These are phyloP conservation scores for Leccinum holopus DNA, from an alignment of 1,284 basidiomycete species.

Conservation along the genomic window DNA sequence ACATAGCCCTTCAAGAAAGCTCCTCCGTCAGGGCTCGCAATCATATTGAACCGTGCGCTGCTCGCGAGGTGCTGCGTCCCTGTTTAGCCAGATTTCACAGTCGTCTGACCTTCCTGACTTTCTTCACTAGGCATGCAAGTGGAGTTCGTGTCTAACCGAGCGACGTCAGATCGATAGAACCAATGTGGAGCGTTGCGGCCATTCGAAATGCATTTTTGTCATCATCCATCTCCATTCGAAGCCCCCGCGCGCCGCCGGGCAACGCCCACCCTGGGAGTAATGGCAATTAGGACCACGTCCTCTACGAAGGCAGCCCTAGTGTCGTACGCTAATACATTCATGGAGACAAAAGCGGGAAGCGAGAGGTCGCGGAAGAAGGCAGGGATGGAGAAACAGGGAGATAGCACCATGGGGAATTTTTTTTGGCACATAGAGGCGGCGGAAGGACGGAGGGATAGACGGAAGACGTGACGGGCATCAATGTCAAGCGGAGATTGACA, in stretches of 20 bases:
- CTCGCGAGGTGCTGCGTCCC: background rate
- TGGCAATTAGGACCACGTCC: slow-evolving; percentile 7
- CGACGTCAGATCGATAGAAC: background rate
- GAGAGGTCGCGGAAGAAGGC: slow-evolving; percentile 6
- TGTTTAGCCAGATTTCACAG: background rate
- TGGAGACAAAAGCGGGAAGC: background rate
- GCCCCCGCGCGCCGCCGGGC: too few relatives aligned
- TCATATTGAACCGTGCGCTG: background rate
- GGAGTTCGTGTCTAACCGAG: background rate
- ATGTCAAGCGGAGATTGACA: slow-evolving; percentile 27
- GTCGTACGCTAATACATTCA: slow-evolving; percentile 35
- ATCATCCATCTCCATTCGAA: too few relatives aligned
- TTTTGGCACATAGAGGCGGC: slow-evolving; percentile 11
- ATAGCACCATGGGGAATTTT: slow-evolving; percentile 16
- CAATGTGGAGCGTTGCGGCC: slow-evolving; percentile 2
- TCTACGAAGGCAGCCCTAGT: slow-evolving; percentile 38
- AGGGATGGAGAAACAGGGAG: slow-evolving; percentile 10
- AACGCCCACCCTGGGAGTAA: background rate
- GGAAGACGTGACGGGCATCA: slow-evolving; percentile 26
- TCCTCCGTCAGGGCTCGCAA: background rate
- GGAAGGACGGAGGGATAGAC: slow-evolving; percentile 13
- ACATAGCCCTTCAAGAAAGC: background rate
- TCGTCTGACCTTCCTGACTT: background rate
- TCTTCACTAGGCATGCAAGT: background rate
- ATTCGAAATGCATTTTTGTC: slow-evolving; percentile 4